Base-by-base conservation (phyloP, 2,329 filamentous ascomycete species). In the Periconia sp. region DNA sequence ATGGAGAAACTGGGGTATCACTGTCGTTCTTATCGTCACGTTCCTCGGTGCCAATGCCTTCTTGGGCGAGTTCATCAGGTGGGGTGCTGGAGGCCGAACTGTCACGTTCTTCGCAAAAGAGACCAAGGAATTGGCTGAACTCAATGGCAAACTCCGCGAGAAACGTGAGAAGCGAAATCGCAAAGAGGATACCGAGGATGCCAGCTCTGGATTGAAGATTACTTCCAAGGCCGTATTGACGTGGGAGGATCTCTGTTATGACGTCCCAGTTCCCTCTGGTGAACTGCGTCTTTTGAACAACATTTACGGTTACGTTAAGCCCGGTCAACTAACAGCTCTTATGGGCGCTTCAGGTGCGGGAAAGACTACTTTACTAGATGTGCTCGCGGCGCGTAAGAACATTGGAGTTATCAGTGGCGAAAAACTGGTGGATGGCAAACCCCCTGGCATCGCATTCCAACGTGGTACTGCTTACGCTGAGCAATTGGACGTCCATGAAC, bases 301-400 rank as follows among this genome's bases (percentile, higher is more conserved):
- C 55, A 80, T 85, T 23, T 77, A 73, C 40, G 83, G 76, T 17
- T 85, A 77, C 70, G 81, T 84, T 6, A 82, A 81, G 54, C 82
- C 82, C 6, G 83, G 82, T 0, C 80, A 79, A 8, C 71, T 85
- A 14, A 84, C 78, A 3, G 79, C 77, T 1, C 63, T 75, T 23
- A 74, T 73, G 70, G 70, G 72, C 18, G 72, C 70, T 2, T 82
- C 80, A 2, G 83, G 83, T n/a, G 91, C 91, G 5, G 91, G 91
- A 46, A 96, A 96, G 76, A 94, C 91, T 0, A 95, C 91, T 0
- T 77, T 95, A 0, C 78, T 96, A 2, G 90, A 96, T 64, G 89
- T 93, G 1, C 77, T 95, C 11, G 85, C 86, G 1, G 76, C 81
- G 6, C 75, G 86, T 52, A 86, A 85, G 71, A 87, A 83, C 58